phyloP scores from a whole-genome alignment of 2,329 filamentous ascomycete species.

The Helicocarpus griseus region DNA sequence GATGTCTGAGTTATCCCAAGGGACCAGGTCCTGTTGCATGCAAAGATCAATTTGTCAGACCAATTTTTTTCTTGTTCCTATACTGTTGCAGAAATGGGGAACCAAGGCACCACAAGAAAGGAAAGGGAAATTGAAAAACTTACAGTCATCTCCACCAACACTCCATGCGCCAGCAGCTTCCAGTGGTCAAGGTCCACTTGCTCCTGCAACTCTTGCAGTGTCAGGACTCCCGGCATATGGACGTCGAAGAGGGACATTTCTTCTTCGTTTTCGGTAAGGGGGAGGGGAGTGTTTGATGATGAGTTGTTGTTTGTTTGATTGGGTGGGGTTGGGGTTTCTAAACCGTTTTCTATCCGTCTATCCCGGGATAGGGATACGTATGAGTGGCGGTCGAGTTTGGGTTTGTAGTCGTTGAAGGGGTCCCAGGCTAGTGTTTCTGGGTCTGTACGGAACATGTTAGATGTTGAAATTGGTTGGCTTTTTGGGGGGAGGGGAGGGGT shows the following conservation, averaged over 20 bases:
- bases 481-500: background rate
- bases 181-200: constrained; percentile 36
- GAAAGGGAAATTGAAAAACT: constrained; percentile 9
- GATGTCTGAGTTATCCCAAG: constrained; percentile 37
- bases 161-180: constrained; percentile 32
- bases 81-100: too few relatives aligned
- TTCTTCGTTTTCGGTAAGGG: too few relatives aligned
- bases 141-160: constrained; percentile 36
- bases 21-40: constrained; percentile 32
- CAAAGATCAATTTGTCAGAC: background rate
- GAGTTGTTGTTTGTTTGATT: too few relatives aligned
- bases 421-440: constrained; percentile 39
- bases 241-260: constrained; percentile 37
- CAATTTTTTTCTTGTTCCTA: background rate
- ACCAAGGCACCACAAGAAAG: too few relatives aligned
- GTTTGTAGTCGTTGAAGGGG: constrained; percentile 30
- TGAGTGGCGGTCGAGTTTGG: constrained; percentile 32
- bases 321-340: constrained; percentile 16
- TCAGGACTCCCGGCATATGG: constrained; percentile 38
- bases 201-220: constrained; percentile 30
- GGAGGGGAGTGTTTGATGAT: too few relatives aligned
- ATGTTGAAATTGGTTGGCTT: background rate
- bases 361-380: constrained; percentile 39
- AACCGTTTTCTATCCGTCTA: constrained; percentile 10
- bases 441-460: constrained; percentile 24